phyloP scores from a whole-genome alignment of 176 grass and related monocot genomes.

The Triticum urartu region DNA sequence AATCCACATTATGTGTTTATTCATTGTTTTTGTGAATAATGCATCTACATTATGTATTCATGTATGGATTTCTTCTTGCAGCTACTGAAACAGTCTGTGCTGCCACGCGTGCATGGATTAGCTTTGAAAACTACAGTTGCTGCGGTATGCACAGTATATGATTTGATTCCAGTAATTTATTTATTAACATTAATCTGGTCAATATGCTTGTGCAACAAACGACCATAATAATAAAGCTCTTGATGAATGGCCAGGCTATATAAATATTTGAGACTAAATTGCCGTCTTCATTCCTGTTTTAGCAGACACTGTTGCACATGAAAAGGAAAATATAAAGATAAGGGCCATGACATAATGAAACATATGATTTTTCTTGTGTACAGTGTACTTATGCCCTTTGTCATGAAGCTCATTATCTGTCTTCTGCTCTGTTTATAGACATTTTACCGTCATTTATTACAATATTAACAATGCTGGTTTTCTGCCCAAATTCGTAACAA shows the following conservation, averaged over 20 bases:
- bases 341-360: background rate
- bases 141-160: slow-evolving; percentile 57
- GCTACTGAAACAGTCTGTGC: slow-evolving; percentile 86
- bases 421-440: background rate
- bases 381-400: slow-evolving; percentile 8
- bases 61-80: slow-evolving; percentile 35
- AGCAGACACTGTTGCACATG: background rate
- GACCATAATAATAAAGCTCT: background rate
- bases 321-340: slow-evolving; percentile 6
- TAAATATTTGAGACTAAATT: background rate
- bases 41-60: background rate
- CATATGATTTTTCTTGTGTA: slow-evolving; percentile 11
- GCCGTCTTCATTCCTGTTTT: slow-evolving; percentile 4
- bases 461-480: background rate
- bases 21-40: background rate
- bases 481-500: background rate
- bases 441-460: background rate
- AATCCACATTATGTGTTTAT: background rate
- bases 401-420: background rate
- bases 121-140: slow-evolving; percentile 96
- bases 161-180: background rate
- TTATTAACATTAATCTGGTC: background rate
- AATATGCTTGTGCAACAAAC: slow-evolving; percentile 1
- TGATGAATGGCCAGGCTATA: background rate
- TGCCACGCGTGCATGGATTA: slow-evolving; percentile 94